Percentiles rank a stretch among this genome's conserved stretches.
These are phyloP conservation scores for Lineolata rhizophorae DNA, from an alignment of 495 filamentous ascomycete species.

Conservation along the genomic window DNA sequence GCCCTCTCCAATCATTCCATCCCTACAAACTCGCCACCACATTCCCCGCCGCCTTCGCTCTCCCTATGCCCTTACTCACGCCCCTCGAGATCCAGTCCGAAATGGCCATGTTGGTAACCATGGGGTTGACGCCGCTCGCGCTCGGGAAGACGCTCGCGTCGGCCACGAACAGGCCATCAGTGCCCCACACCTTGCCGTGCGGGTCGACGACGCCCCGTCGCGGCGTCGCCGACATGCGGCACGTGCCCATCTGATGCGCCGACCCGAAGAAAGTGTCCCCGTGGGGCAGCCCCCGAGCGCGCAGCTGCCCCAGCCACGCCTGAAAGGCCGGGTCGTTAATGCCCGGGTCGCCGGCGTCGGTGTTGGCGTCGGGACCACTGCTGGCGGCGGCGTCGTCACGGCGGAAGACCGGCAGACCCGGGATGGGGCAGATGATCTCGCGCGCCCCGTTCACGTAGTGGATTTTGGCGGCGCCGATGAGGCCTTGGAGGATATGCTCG, in stretches of 20 bases:
- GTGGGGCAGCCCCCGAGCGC: slow-evolving; percentile 24
- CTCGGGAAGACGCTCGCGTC: slow-evolving; percentile 83
- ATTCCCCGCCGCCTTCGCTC: neutral
- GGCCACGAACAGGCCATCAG: slow-evolving; percentile 48
- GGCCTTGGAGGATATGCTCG: slow-evolving; percentile 43
- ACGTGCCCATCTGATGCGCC: slow-evolving; percentile 87
- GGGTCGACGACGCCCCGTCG: slow-evolving; percentile 51
- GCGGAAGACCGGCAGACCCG: slow-evolving; percentile 42
- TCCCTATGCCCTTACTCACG: slow-evolving; percentile 19
- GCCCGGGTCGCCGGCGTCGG: slow-evolving; percentile 21
- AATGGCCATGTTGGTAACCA: slow-evolving; percentile 83
- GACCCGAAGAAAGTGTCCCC: slow-evolving; percentile 28
- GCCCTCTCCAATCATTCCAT: too few relatives aligned
- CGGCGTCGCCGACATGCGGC: slow-evolving; percentile 45
- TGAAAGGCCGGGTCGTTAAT: slow-evolving; percentile 44
- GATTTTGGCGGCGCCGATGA: slow-evolving; percentile 51
- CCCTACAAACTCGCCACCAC: slow-evolving; percentile 1
- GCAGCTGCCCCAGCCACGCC: slow-evolving; percentile 41
- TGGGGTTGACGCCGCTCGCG: slow-evolving; percentile 82
- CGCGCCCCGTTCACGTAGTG: slow-evolving; percentile 51
- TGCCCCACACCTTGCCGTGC: slow-evolving; percentile 55
- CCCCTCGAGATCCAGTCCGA: slow-evolving; percentile 37
- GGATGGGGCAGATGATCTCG: slow-evolving; percentile 44
- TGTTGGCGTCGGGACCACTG: slow-evolving; percentile 10
- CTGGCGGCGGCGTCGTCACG: slow-evolving; percentile 17